Evolutionary conservation across 2,329 filamentous ascomycete species (phyloP).

Genomic region (Claviceps humidiphila): DNA sequence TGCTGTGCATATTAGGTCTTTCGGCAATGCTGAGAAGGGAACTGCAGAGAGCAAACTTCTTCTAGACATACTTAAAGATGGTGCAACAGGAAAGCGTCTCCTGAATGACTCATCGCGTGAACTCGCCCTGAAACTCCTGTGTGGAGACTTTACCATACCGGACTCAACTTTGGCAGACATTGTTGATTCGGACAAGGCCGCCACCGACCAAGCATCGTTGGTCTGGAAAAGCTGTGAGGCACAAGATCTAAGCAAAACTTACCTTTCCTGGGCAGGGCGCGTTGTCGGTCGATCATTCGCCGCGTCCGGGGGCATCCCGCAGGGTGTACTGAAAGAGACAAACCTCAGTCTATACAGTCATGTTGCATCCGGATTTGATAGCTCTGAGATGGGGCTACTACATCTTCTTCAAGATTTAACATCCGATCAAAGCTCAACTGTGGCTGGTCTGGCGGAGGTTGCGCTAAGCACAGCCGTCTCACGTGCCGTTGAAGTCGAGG

Average conservation of each 20-base stretch:
- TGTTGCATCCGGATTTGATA: conserved; percentile 31
- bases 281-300: conserved; percentile 76
- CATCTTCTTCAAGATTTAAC: conserved; percentile 48
- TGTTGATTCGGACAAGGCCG: conserved; percentile 52
- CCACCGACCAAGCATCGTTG: conserved; percentile 46
- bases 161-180: conserved; percentile 41
- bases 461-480: conserved; percentile 45
- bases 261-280: conserved; percentile 72
- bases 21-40: conserved; percentile 55
- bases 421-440: conserved; percentile 39
- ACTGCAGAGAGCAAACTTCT: conserved; percentile 71
- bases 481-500: conserved; percentile 32
- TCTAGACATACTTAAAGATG: conserved; percentile 66
- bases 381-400: conserved; percentile 52
- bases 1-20: conserved; percentile 51
- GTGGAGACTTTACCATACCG: conserved; percentile 55
- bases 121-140: conserved; percentile 60
- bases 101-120: conserved; percentile 58
- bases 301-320: conserved; percentile 54
- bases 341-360: conserved; percentile 36
- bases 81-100: conserved; percentile 45
- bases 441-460: conserved; percentile 47
- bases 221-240: conserved; percentile 66
- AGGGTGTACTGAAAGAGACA: conserved; percentile 47
- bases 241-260: conserved; percentile 50